Base-by-base conservation (phyloP, 306 rosid genomes). In the Delonix regia region DNA sequence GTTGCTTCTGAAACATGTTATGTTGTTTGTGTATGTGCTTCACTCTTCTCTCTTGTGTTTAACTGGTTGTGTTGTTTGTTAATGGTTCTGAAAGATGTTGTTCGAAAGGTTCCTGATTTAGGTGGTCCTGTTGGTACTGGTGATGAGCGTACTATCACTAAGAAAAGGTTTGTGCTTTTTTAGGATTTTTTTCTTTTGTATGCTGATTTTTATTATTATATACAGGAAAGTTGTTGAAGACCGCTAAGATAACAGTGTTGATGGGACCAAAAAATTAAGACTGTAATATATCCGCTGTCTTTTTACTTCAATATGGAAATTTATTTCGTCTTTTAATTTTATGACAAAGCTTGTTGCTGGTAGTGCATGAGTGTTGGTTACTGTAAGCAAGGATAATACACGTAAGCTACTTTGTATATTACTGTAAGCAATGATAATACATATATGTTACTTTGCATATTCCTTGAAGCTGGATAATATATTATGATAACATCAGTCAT, bases 91-190 rank as follows among this genome's bases (percentile, higher is more conserved):
- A 90, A 82, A 81, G 94, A 90, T 77, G 85, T 81, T 52, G 91
- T 90, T 51, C 76, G 87, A 73, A 93, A 90, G 87, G 96, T 93
- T 74, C 97, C 96, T 22, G 92, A 93, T 81, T 82, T 89, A 73
- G 94, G 94, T 11, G 89, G 88, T 42, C 85, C 90, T 48, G 92
- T 72, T 63, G 87, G 84, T 69, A 55, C 83, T 62, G 70, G 81
- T 73, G 97, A 90, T 65, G 89, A 89, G 16, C 86, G 73, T 30
- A 7, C 79, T 59, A 75, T 76, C 63, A 36, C 85, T 48, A 93
- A 89, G 83, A 86, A 90, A 78, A 93, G 97, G 97, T 90, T 73
- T 48, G 41, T 4, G 41, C 41, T 36, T 7, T 77, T 69, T 4
- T 49, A 2, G 55, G 21, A 49, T 15, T 3, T 16, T 49, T 49